Evolutionary conservation across 345 rosid genomes (phyloP).

Genomic region (Cardamine occulta): DNA sequence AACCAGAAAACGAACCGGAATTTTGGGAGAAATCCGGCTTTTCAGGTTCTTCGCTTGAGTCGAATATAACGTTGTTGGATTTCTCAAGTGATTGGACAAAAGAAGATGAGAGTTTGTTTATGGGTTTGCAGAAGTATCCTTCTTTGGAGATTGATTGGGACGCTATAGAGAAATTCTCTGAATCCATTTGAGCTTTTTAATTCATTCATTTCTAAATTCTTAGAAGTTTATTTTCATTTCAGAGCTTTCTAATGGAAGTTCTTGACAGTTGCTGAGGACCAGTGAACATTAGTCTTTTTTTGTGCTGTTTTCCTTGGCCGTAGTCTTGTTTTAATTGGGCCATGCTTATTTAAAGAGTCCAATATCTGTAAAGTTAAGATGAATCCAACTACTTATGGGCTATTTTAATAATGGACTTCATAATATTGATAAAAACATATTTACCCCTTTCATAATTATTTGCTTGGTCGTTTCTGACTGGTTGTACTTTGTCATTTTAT

Average conservation of each 20-base stretch:
- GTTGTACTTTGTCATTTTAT: not conserved
- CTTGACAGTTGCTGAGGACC: constrained; percentile 53
- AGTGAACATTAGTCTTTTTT: not conserved
- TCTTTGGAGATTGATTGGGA: constrained; percentile 93
- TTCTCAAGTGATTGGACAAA: constrained; percentile 38
- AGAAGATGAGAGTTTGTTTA: constrained; percentile 51
- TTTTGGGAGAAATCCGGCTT: constrained; percentile 15
- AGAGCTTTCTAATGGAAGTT: constrained; percentile 54
- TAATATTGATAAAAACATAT: not conserved
- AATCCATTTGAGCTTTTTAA: constrained; percentile 21
- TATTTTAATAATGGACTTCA: not conserved
- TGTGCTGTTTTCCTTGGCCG: constrained; percentile 13
- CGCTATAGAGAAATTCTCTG: constrained; percentile 53
- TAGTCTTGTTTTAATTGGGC: constrained; percentile 3
- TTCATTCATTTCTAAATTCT: not conserved
- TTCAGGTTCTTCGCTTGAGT: constrained; percentile 38
- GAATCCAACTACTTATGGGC: not conserved
- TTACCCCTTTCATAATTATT: not conserved
- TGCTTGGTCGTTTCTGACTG: not conserved
- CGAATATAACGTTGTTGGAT: constrained; percentile 34
- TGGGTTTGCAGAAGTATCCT: constrained; percentile 64
- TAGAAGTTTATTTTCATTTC: constrained; percentile 13
- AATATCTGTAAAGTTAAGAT: not conserved
- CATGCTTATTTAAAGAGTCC: not conserved
- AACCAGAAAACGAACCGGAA: constrained; percentile 31